These are phyloP conservation scores for Exophiala phaeomuriformis DNA, from an alignment of 2,329 filamentous ascomycete genomes.

Conservation along the genomic window DNA sequence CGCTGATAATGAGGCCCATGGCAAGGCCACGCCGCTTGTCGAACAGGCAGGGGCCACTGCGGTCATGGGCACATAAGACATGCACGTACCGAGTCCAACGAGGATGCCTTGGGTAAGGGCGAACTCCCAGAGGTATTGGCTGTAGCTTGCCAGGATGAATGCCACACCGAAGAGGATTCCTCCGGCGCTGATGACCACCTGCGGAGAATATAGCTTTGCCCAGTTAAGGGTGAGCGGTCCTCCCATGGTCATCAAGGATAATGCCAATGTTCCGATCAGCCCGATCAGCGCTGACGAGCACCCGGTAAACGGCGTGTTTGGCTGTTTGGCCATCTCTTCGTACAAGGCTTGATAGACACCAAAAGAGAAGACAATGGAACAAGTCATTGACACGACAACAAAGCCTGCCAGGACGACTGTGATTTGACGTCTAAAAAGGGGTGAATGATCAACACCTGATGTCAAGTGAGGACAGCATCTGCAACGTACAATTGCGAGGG, in stretches of 20 bases:
- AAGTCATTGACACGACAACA: too few species aligned
- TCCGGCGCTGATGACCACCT: conserved; percentile 29
- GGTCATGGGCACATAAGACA: conserved; percentile 48
- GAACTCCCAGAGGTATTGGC: conserved; percentile 37
- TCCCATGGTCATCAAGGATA: conserved; percentile 34
- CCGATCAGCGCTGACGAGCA: conserved; percentile 35
- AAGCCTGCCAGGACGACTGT: too few species aligned
- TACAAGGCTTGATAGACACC: conserved; percentile 38
- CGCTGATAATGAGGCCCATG: conserved; percentile 52
- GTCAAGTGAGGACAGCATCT: too few species aligned
- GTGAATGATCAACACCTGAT: too few species aligned
- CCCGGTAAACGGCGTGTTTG: conserved; percentile 32
- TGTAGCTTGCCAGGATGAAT: conserved; percentile 32
- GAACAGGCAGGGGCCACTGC: conserved; percentile 55
- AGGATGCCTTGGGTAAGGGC: conserved; percentile 47
- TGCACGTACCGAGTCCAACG: conserved; percentile 56
- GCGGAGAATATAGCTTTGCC: conserved; percentile 33
- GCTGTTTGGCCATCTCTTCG: conserved; percentile 29
- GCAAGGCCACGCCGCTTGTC: conserved; percentile 49
- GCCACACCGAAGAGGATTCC: conserved; percentile 33
- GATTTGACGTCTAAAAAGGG: too few species aligned
- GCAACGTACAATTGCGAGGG: too few species aligned
- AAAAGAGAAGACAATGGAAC: conserved; percentile 34
- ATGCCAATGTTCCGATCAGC: conserved; percentile 34
- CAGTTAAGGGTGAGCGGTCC: conserved; percentile 33